These are phyloP conservation scores for Debaryomycetaceae sp. DNA, from an alignment of 1,139 yeast species.

Conservation along the genomic window DNA sequence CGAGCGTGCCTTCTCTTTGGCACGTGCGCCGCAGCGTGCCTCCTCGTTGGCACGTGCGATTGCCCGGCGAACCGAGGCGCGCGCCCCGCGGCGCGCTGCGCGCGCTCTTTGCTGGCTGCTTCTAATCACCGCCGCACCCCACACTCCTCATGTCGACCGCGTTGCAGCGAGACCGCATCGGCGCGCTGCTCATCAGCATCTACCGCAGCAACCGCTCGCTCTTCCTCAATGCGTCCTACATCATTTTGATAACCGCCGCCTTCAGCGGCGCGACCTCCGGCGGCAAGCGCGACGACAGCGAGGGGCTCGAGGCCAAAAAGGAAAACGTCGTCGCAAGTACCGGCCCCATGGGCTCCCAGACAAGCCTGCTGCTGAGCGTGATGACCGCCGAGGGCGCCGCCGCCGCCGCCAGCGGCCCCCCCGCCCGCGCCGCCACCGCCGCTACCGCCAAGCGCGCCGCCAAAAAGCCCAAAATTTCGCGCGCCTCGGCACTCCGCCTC, in stretches of 20 bases:
- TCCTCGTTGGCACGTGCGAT: no score
- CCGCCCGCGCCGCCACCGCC: constrained; percentile 5
- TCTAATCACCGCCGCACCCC: no score
- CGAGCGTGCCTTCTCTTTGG: no score
- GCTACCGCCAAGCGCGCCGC: constrained; percentile 8
- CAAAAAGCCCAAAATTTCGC: constrained; percentile 28
- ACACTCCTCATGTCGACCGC: no score
- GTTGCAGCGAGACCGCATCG: constrained; percentile 6
- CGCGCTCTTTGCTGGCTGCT: no score
- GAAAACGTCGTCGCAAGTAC: no score
- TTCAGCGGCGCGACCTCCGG: constrained; percentile 42
- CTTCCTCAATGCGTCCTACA: constrained; percentile 46
- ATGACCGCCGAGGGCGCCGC: constrained; percentile 1
- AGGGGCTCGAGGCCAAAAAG: constrained; percentile 1
- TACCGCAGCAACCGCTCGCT: constrained; percentile 44
- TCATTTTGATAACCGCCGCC: constrained; percentile 43
- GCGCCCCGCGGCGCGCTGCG: no score
- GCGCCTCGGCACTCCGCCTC: constrained; percentile 29
- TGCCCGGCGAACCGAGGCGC: no score
- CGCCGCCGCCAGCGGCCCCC: constrained; percentile 6
- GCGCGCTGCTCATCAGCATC: constrained; percentile 26
- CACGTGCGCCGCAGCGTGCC: no score
- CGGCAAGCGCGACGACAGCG: constrained; percentile 11
- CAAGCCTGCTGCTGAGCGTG: background rate
- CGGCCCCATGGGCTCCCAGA: no score